A percentile compares a stretch with the other conserved stretches of the same genome.
Evolutionary conservation across 306 rosid species (phyloP).

Genomic region (Arachis stenosperma): DNA sequence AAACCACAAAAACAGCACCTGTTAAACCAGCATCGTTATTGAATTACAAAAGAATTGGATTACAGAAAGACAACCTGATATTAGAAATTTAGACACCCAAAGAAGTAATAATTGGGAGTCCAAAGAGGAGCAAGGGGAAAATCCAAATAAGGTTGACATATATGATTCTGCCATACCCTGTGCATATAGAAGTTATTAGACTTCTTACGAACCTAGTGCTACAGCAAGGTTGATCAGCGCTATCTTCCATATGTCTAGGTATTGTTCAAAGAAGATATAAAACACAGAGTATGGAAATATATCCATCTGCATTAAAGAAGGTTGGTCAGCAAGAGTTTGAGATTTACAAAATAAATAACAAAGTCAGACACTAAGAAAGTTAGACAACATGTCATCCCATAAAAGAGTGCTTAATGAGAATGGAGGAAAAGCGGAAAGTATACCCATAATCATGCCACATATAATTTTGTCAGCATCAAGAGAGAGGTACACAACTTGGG

Average conservation of each 20-base stretch:
- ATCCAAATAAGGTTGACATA: constrained; percentile 5
- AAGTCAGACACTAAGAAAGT: background rate
- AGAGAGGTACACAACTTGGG: constrained; percentile 18
- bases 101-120: constrained; percentile 28
- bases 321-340: constrained; percentile 34
- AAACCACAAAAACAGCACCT: constrained; percentile 93
- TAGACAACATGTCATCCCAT: constrained; percentile 7
- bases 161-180: background rate
- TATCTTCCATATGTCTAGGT: constrained; percentile 83
- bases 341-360: constrained; percentile 39
- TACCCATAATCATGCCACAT: constrained; percentile 1
- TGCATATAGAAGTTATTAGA: constrained; percentile 5
- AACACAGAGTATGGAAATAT: constrained; percentile 96
- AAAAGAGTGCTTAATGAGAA: constrained; percentile 27
- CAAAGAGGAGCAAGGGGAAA: constrained; percentile 25
- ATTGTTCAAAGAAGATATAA: constrained; percentile 96
- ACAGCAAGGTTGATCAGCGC: constrained; percentile 73
- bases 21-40: constrained; percentile 46
- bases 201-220: constrained; percentile 78
- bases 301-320: constrained; percentile 78
- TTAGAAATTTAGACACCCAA: constrained; percentile 10
- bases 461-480: constrained; percentile 1
- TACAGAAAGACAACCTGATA: constrained; percentile 21
- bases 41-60: constrained; percentile 16
- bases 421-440: constrained; percentile 23